These are phyloP conservation scores for Jatropha podagrica DNA, from an alignment of 441 rosid genomes.

Conservation along the genomic window DNA sequence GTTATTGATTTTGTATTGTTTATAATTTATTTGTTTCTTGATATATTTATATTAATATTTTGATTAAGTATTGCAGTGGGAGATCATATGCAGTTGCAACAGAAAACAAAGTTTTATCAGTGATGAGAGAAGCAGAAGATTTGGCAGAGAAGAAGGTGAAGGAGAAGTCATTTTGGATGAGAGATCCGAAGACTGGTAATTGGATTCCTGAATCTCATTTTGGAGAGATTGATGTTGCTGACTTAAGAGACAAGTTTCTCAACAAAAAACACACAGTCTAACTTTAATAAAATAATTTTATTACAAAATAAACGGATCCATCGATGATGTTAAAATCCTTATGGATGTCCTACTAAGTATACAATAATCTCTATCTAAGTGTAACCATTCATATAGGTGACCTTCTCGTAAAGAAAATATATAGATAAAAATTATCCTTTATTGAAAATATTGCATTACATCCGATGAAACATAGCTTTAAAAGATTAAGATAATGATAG, in stretches of 20 bases:
- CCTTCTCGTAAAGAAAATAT: no score
- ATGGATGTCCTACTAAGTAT: no score
- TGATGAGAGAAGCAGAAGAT: conserved; percentile 19
- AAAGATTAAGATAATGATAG: not conserved
- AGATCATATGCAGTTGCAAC: conserved; percentile 26
- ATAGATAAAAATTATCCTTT: no score
- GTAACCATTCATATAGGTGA: no score
- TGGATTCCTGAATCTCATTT: conserved; percentile 59
- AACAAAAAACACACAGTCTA: conserved; percentile 7
- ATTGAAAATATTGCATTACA: no score
- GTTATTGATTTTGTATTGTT: not conserved
- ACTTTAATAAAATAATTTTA: no score
- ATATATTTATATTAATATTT: not conserved
- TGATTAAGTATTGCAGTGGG: conserved; percentile 1
- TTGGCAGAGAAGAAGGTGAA: conserved; percentile 15
- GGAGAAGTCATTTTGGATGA: conserved; percentile 42
- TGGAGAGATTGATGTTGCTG: conserved; percentile 38
- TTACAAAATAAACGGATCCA: no score
- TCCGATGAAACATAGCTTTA: no score
- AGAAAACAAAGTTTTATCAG: conserved; percentile 20
- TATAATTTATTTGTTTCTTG: not conserved
- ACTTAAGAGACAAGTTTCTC: conserved; percentile 37
- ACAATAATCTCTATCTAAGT: no score
- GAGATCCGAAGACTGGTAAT: conserved; percentile 57
- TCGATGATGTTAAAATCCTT: no score